Base-by-base conservation (phyloP, 148 eudicot species). In the Arctostaphylos glauca region DNA sequence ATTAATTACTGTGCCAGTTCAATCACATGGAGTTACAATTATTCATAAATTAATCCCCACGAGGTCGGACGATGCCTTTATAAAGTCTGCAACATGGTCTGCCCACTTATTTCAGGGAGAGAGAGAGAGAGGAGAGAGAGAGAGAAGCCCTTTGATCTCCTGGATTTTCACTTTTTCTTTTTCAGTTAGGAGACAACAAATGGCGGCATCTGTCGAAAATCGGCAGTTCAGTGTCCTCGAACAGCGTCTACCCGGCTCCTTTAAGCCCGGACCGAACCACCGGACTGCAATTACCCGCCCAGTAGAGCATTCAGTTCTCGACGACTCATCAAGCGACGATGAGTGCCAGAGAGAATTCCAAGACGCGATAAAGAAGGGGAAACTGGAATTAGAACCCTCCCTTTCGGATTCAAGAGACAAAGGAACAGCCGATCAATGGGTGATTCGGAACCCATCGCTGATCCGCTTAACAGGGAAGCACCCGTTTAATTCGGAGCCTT, bases 381-480 rank as follows among this genome's bases (percentile, higher is more conserved):
- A 81, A 67, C 70, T 83, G 43, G 97, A 93, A 62, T 43, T 93
- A 3, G 98, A 96, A 74, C 89, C 92, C 5, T 91, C 94, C 3
- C 68, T 77, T 38, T 80, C 85, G 9, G 97, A 96, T 78, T 52
- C 81, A 3, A 85, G 95, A 18, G 99, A 96, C 58, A 93, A 90
- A 54, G 92, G 90, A 2, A 96, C 98, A 6, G 90, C 98, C 5
- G 99, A 96, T 82, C 79, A 88, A 54, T 96, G 99, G 99, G 87
- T 96, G 14, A 91, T 92, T 73, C 87, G 99, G 1, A 89, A 94
- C 87, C 86, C 91, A 0, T 81, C 94, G 7, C 12, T 94, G 94
- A 90, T 96, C 84, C 93, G 99, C 0, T 87, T 96, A n/a, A 96
- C 99, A 9, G 99, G 99, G 0, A 96, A 92, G 43, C 99, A 96